phyloP scores from a whole-genome alignment of 2,329 filamentous ascomycete genomes.

The Scedosporium minutisporum region DNA sequence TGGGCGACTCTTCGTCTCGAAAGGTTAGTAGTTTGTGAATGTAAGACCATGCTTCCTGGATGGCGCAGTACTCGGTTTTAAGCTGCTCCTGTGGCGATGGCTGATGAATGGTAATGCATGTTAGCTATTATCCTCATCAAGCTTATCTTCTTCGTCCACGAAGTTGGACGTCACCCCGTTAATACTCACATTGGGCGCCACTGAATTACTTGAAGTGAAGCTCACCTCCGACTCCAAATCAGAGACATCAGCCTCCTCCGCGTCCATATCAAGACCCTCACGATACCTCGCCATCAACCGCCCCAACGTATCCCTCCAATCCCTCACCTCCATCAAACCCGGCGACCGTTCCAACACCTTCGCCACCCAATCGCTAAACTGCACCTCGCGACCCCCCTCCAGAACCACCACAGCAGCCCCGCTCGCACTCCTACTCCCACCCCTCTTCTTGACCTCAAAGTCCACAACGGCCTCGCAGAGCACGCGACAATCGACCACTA shows the following conservation, averaged over 20 bases:
- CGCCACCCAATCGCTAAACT: slow-evolving; percentile 23
- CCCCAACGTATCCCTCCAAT: slow-evolving; percentile 17
- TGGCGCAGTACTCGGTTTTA: neutral
- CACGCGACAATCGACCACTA: slow-evolving; percentile 28
- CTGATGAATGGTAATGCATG: neutral
- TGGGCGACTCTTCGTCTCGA: slow-evolving; percentile 11
- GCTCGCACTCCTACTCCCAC: slow-evolving; percentile 6
- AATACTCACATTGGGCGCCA: neutral
- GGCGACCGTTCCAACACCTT: slow-evolving; percentile 11
- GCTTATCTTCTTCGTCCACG: neutral
- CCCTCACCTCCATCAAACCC: slow-evolving; percentile 24
- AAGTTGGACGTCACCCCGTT: neutral
- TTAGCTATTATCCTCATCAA: no score
- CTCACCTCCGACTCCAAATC: neutral
- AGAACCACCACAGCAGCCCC: slow-evolving; percentile 12
- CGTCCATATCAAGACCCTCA: neutral
- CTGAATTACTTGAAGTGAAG: neutral
- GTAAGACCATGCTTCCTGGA: neutral
- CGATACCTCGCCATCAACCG: neutral
- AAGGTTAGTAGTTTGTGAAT: slow-evolving; percentile 1
- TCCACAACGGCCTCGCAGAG: slow-evolving; percentile 30
- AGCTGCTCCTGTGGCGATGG: neutral
- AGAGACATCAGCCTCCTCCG: neutral
- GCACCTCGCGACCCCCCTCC: slow-evolving; percentile 14
- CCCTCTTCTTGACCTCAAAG: slow-evolving; percentile 24